These are phyloP conservation scores for Clonostachys rosea DNA, from an alignment of 2,329 filamentous ascomycete genomes.

Conservation along the genomic window DNA sequence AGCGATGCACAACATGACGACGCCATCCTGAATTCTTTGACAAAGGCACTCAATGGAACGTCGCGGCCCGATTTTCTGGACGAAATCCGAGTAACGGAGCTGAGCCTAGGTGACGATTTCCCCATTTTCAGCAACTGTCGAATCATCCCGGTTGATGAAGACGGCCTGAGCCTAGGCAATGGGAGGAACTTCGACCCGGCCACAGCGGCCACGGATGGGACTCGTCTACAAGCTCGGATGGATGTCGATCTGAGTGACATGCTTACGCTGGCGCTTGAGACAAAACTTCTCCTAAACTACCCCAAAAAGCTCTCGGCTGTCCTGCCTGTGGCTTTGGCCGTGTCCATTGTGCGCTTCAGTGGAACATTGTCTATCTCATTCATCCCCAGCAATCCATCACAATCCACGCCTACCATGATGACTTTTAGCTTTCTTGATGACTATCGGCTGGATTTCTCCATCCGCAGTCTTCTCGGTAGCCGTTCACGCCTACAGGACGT, in stretches of 20 bases:
- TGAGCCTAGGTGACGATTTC: conserved; percentile 93
- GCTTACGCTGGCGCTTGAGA: conserved; percentile 91
- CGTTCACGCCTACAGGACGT: conserved; percentile 80
- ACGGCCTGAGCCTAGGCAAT: conserved; percentile 55
- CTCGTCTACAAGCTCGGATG: conserved; percentile 86
- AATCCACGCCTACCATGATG: conserved; percentile 77
- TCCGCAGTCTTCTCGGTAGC: conserved; percentile 73
- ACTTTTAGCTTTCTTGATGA: conserved; percentile 92
- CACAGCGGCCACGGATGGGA: conserved; percentile 56
- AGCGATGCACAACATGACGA: conserved; percentile 90
- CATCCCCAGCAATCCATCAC: conserved; percentile 68
- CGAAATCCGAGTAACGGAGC: conserved; percentile 88
- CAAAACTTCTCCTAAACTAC: conserved; percentile 90
- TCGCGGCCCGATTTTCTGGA: conserved; percentile 88
- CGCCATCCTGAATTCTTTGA: conserved; percentile 81
- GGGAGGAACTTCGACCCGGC: conserved; percentile 47
- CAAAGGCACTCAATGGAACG: conserved; percentile 79
- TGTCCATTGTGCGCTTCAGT: conserved; percentile 90
- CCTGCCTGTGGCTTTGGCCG: conserved; percentile 84
- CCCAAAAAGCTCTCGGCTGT: conserved; percentile 86
- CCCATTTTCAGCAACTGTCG: conserved; percentile 98
- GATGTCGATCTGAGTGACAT: conserved; percentile 96
- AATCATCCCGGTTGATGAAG: conserved; percentile 85
- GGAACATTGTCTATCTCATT: conserved; percentile 93
- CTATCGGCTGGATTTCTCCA: conserved; percentile 79